Percentiles rank a stretch among this genome's conserved stretches.
Evolutionary conservation across 768 basidiomycete species (phyloP).

Genomic region (Termitomyces sp.): DNA sequence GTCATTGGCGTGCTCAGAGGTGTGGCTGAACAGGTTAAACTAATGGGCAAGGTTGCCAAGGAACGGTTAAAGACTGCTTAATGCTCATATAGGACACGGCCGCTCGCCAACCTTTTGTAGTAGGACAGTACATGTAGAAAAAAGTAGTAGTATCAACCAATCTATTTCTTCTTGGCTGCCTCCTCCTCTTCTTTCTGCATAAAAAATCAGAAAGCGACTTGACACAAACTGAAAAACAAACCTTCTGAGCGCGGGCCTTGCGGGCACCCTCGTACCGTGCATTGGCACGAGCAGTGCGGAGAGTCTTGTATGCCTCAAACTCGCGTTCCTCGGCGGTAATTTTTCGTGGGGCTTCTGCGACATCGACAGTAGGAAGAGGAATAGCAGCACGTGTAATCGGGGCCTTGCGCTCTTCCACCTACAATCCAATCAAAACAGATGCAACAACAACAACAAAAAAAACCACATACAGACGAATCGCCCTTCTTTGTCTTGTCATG

Average conservation of each 20-base stretch:
- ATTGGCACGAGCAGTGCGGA: constrained; percentile 79
- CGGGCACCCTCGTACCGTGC: constrained; percentile 83
- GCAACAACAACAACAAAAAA: too few species aligned
- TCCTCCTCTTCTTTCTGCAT: constrained; percentile 86
- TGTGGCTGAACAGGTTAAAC: constrained; percentile 83
- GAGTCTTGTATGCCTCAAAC: constrained; percentile 84
- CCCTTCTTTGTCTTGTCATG: constrained; percentile 93
- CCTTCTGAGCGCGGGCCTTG: constrained; percentile 84
- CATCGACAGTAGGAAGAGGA: constrained; percentile 62
- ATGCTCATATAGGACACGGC: constrained; percentile 14
- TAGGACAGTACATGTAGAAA: constrained; percentile 20
- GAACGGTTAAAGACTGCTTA: constrained; percentile 13
- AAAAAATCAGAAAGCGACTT: constrained; percentile 9
- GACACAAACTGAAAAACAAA: constrained; percentile 25
- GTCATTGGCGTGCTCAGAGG: constrained; percentile 76
- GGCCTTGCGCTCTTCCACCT: constrained; percentile 82
- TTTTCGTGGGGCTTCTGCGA: constrained; percentile 83
- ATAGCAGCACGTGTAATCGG: constrained; percentile 63
- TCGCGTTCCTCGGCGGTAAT: constrained; percentile 88
- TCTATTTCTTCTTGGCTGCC: constrained; percentile 86
- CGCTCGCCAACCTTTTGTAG: constrained; percentile 31
- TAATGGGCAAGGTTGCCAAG: constrained; percentile 79
- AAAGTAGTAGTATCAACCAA: constrained; percentile 17
- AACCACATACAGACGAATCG: constrained; percentile 73
- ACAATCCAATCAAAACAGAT: constrained; percentile 5